A percentile compares a stretch with the other conserved stretches of the same genome.
These are phyloP conservation scores for Arthrobotrys musiformis DNA, from an alignment of 2,329 filamentous ascomycete species.

Conservation along the genomic window DNA sequence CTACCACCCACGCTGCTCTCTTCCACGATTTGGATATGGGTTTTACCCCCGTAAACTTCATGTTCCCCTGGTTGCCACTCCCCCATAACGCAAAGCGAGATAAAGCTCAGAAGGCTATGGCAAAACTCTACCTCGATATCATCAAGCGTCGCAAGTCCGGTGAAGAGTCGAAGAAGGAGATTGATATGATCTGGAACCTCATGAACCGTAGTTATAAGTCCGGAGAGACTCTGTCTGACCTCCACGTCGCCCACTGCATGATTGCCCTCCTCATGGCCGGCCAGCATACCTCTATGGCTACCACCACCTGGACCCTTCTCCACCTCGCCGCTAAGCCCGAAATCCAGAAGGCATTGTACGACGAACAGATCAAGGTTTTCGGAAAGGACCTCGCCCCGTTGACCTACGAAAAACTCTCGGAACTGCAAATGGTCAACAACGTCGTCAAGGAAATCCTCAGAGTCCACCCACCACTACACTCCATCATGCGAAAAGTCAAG, in stretches of 20 bases:
- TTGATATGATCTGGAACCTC: conserved; percentile 81
- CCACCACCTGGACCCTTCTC: conserved; percentile 80
- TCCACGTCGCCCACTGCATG: conserved; percentile 86
- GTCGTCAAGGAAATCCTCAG: conserved; percentile 79
- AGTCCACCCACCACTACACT: conserved; percentile 77
- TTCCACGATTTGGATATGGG: conserved; percentile 85
- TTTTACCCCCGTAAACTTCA: conserved; percentile 83
- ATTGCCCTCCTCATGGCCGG: conserved; percentile 86
- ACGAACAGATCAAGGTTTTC: conserved; percentile 72
- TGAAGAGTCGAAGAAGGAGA: conserved; percentile 65
- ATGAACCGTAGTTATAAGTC: conserved; percentile 82
- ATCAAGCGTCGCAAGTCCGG: conserved; percentile 70
- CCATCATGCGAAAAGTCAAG: conserved; percentile 78
- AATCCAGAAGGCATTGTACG: conserved; percentile 74
- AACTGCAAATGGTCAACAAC: conserved; percentile 71
- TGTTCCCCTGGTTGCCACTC: conserved; percentile 80
- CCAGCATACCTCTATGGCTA: conserved; percentile 81
- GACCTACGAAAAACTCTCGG: conserved; percentile 70
- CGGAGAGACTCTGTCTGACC: conserved; percentile 74
- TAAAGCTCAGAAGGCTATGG: conserved; percentile 76
- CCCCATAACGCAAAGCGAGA: conserved; percentile 80
- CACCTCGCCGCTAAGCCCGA: conserved; percentile 77
- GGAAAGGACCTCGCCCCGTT: conserved; percentile 69
- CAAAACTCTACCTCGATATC: conserved; percentile 76
- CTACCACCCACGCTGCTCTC: conserved; percentile 76